Evolutionary conservation across 1,284 basidiomycete genomes (phyloP), one percentile per base, ranked within the genome.

Genomic region (Sporisorium graminicola): DNA sequence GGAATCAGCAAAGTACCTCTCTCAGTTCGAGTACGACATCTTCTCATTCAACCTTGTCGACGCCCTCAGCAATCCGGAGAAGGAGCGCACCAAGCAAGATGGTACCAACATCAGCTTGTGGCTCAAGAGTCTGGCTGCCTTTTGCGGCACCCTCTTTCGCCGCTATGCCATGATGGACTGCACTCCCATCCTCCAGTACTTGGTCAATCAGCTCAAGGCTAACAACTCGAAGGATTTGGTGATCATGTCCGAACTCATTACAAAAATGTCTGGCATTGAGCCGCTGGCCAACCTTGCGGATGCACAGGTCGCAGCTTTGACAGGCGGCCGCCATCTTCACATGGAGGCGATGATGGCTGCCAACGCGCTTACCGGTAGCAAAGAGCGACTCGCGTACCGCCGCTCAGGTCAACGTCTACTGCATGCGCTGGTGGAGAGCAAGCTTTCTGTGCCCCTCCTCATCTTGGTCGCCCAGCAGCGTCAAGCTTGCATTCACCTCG

Each of bases 211-310:
- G 82, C 88, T 99, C 55, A 72, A 82, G 50, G 68, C 74, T 26
- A 78, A 82, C 49, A 92, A 94, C 83, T 91, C 92, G 1, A 92
- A 93, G 20, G 97, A 98, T 81, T 90, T 99, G 50, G 90, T 96
- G 35, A 93, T 99, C 37, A 88, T 99, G 24, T 91, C 93, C 49
- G 95, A 98, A 83, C 88, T 99, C 58, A 93, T 99, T 64, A 92
- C 91, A 88, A 94, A 95, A 85, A 98, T 98, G 94, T 92, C 94
- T 5, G 95, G 93, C 5, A 94, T 98, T 72, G 93, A 98, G 65
- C 82, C 82, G 20, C 54, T 84, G n/a, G 79, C 77, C 52, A 83
- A 85, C 84, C 88, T 98, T 49, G 93, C 94, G 1, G 93, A 97
- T 73, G 88, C 91, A 0, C 95, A 99, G 86, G 90, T 99, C 52